phyloP scores from a whole-genome alignment of 208 protist genomes.

The Leishmania arabica region DNA sequence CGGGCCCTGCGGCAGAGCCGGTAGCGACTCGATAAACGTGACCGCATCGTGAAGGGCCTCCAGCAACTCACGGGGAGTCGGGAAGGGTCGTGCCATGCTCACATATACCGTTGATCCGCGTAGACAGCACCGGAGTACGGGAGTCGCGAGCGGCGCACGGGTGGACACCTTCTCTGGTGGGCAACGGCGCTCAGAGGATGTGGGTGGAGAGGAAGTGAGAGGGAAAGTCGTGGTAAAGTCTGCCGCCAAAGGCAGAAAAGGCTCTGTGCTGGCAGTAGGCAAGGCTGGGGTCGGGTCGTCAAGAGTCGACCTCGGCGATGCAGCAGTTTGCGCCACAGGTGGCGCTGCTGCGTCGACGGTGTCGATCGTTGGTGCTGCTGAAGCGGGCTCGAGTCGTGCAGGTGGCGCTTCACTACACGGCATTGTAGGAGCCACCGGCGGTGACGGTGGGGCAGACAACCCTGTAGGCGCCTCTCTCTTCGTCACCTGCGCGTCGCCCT shows the following conservation, averaged over 20 bases:
- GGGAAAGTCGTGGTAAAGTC: background rate
- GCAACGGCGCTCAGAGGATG: background rate
- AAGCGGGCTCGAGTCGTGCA: background rate
- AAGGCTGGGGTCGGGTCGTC: background rate
- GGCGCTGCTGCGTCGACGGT: background rate
- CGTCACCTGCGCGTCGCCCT: background rate
- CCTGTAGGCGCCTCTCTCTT: background rate
- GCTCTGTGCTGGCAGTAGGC: background rate
- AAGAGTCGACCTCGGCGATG: background rate
- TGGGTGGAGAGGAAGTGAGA: background rate
- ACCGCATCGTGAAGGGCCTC: slow-evolving; percentile 32
- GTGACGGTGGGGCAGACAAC: background rate
- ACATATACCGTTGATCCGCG: slow-evolving; percentile 25
- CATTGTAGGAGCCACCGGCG: background rate
- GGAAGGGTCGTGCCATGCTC: slow-evolving; percentile 1
- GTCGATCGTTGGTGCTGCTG: background rate
- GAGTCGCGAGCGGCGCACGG: background rate
- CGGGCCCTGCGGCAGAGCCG: background rate
- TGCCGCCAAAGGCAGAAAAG: background rate
- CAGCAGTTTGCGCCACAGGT: background rate
- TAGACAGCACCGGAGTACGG: slow-evolving; percentile 19
- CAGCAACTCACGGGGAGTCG: slow-evolving; percentile 10
- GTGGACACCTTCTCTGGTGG: background rate
- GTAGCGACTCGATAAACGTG: slow-evolving; percentile 29
- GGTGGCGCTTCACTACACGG: background rate